Evolutionary conservation across 1,139 yeast species (phyloP).

Genomic region (Diutina pseudorugosa): DNA sequence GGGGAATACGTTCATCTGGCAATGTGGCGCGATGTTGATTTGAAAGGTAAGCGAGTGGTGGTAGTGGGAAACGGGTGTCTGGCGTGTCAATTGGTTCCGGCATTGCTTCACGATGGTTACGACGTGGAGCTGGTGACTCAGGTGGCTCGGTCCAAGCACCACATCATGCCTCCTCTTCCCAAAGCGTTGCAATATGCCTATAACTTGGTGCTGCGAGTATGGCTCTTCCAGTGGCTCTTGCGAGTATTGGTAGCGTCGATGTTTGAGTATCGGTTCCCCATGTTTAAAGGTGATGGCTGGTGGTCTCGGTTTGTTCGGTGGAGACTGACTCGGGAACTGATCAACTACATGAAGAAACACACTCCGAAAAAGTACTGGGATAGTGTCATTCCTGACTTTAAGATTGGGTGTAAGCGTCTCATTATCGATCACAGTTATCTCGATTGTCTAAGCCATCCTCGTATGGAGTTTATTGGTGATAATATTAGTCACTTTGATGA

Average conservation of each 20-base stretch:
- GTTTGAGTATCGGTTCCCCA: constrained; percentile 26
- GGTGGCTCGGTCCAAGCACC: constrained; percentile 25
- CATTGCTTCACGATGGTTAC: constrained; percentile 17
- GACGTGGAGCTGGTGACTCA: constrained; percentile 21
- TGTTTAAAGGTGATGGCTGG: constrained; percentile 21
- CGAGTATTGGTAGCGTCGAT: constrained; percentile 17
- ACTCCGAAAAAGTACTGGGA: constrained; percentile 26
- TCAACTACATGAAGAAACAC: constrained; percentile 17
- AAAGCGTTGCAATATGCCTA: constrained; percentile 13
- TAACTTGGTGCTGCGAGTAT: constrained; percentile 14
- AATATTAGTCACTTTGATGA: constrained; percentile 18
- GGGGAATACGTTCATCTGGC: constrained; percentile 39
- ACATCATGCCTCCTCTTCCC: constrained; percentile 30
- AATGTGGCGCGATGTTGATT: constrained; percentile 16
- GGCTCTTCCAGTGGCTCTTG: constrained; percentile 15
- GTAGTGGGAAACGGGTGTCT: constrained; percentile 17
- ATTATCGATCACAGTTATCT: constrained; percentile 27
- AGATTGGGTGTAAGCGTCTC: constrained; percentile 32
- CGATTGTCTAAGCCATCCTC: constrained; percentile 21
- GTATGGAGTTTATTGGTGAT: constrained; percentile 16
- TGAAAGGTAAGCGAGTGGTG: constrained; percentile 11
- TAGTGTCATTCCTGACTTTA: constrained; percentile 23
- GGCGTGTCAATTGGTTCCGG: constrained; percentile 14
- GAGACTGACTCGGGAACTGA: constrained; percentile 12
- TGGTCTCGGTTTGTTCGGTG: constrained; percentile 18